Conservation (phyloP, 2,329 filamentous ascomycete species). For the Beauveria asiatica region DNA sequence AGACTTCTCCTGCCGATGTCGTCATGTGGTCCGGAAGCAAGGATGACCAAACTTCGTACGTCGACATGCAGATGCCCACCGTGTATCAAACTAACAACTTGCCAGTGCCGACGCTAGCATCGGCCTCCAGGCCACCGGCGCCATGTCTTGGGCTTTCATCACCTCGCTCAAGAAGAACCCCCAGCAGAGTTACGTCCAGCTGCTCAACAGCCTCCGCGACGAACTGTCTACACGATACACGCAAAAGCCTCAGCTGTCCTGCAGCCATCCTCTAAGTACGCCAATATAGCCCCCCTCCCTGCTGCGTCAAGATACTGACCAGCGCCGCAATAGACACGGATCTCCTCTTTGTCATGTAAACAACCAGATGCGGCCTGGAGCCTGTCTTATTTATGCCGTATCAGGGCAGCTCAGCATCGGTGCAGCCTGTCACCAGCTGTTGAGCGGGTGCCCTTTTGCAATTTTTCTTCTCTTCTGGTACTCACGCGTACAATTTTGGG, state of each 20-base stretch:
- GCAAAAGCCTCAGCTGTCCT: conserved; percentile 94
- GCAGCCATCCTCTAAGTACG: conserved; percentile 92
- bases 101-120: conserved; percentile 88
- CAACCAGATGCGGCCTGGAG: conserved; percentile 1
- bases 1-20: conserved; percentile 90
- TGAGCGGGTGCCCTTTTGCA: neutral
- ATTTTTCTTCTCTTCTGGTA: neutral
- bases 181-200: conserved; percentile 93
- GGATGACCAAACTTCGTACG: conserved; percentile 87
- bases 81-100: neutral
- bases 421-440: neutral
- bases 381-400: neutral
- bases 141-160: conserved; percentile 98
- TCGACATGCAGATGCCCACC: conserved; percentile 17
- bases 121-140: conserved; percentile 80
- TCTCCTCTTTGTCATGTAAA: conserved; percentile 54
- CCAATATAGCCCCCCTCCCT: conserved; percentile 13
- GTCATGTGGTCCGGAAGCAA: conserved; percentile 98
- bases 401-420: neutral
- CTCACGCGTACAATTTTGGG: conserved; percentile 2
- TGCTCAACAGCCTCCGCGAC: conserved; percentile 93
- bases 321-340: conserved; percentile 43
- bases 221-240: conserved; percentile 80
- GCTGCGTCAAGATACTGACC: conserved; percentile 18
- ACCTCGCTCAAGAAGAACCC: conserved; percentile 89